A percentile compares a stretch with the other conserved stretches of the same genome.
phyloP scores from a whole-genome alignment of 2,329 filamentous ascomycete species.

The Blumeria hordei region DNA sequence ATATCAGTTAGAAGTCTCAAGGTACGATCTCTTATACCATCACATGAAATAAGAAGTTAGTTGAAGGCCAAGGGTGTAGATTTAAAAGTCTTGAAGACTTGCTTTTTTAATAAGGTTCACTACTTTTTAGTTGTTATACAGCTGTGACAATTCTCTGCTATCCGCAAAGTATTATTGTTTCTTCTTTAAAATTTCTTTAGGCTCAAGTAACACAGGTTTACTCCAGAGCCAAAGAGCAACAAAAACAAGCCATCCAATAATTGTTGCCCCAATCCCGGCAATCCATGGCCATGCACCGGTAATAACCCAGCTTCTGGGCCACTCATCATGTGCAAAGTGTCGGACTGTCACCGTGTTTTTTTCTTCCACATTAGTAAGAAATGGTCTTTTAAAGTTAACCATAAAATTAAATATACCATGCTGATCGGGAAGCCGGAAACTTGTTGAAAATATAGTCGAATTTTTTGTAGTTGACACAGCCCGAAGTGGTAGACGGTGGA shows the following conservation, averaged over 20 bases:
- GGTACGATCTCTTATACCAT: too few species aligned
- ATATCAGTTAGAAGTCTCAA: too few species aligned
- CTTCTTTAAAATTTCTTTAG: too few species aligned
- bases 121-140: too few species aligned
- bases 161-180: too few species aligned
- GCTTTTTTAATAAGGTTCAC: too few species aligned
- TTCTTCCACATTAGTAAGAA: slow-evolving; percentile 72
- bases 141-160: too few species aligned
- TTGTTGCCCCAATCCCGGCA: slow-evolving; percentile 60
- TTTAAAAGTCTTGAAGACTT: too few species aligned
- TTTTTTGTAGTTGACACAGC: slow-evolving; percentile 33
- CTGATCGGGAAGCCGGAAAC: slow-evolving; percentile 77
- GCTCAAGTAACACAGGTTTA: slow-evolving; percentile 20
- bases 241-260: slow-evolving; percentile 66
- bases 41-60: too few species aligned
- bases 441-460: slow-evolving; percentile 46
- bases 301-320: slow-evolving; percentile 74
- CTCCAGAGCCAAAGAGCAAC: slow-evolving; percentile 72
- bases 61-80: too few species aligned
- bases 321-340: slow-evolving; percentile 95
- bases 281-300: slow-evolving; percentile 90
- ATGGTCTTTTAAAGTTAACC: slow-evolving; percentile 90
- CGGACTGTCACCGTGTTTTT: slow-evolving; percentile 87
- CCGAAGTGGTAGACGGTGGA: slow-evolving; percentile 61
- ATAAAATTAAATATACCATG: slow-evolving; percentile 98